Base-by-base conservation (phyloP, 2,329 filamentous ascomycete genomes). In the Pseudocercospora pini-densiflorae region DNA sequence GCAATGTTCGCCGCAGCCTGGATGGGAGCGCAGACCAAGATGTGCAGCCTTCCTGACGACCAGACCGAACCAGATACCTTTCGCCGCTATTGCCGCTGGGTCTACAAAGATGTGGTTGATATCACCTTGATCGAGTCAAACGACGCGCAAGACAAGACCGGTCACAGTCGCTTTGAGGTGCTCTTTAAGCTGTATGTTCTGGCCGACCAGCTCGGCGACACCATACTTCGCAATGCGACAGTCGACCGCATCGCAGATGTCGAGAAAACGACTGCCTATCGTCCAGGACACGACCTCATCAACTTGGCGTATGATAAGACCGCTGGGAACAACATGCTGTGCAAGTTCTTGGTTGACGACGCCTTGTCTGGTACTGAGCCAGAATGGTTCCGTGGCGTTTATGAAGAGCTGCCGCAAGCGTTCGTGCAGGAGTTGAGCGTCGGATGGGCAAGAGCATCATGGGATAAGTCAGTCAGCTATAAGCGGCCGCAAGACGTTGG, bases 151-250 rank as follows among this genome's bases (percentile, higher is more conserved):
- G 40, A 43, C 16, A 43, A 43, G 47, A 51, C 47, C 9, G 47
- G 47, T 7, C 2, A 9, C 10, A 2, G 2, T 0, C 64, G 55
- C 9, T 63, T 55, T n/a, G 27, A 64, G 14, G 3, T 24, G 3
- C 29, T 65, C 9, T 24, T 57, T 16, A 27, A 62, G 19, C 60
- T 69, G 33, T 69, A 66, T 49, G 19, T 58, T 10, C 54, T 70
- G 7, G 65, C 60, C 5, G 61, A 68, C 12, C 40, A 57, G 16
- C 33, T 69, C 0, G 53, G 62, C 12, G 68, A 69, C 53, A 49
- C 33, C 3, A 27, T 21, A 1, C 63, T 69, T 9, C 57, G 59
- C 31, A 69, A 69, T 45, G 33, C 53, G 12, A 31, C 60, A 4
- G 64, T 69, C 29, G 61, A 69, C 40, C 31, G 43, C 4, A 19